Conservation (phyloP, 2,329 filamentous ascomycete genomes). For the Keithomyces neogunnii region DNA sequence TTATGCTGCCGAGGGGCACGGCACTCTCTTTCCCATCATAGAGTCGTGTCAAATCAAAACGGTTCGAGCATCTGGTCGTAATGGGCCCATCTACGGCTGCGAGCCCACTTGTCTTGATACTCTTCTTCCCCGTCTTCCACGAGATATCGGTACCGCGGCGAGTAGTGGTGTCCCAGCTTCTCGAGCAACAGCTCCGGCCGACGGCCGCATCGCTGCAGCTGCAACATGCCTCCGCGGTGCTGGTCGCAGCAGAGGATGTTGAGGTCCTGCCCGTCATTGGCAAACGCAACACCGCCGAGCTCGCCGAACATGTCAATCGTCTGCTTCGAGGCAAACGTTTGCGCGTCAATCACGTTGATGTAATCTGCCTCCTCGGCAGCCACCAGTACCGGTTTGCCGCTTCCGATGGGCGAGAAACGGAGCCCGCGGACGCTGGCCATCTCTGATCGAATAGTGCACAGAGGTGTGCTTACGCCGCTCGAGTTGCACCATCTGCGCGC, state of each 20-base stretch:
- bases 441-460: constrained; percentile 51
- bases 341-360: constrained; percentile 61
- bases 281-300: constrained; percentile 59
- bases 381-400: constrained; percentile 57
- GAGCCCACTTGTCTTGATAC: constrained; percentile 3
- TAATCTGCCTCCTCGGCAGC: constrained; percentile 70
- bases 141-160: neutral
- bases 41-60: constrained; percentile 9
- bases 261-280: constrained; percentile 59
- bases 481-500: constrained; percentile 57
- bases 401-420: constrained; percentile 63
- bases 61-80: constrained; percentile 13
- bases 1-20: too few relatives aligned
- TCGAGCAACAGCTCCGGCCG: constrained; percentile 17
- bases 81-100: constrained; percentile 4
- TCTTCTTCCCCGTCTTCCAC: constrained; percentile 5
- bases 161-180: constrained; percentile 10
- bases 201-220: constrained; percentile 42
- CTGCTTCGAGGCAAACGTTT: constrained; percentile 57
- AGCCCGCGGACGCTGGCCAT: constrained; percentile 63
- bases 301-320: constrained; percentile 68
- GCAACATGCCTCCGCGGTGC: constrained; percentile 57
- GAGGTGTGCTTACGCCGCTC: constrained; percentile 35
- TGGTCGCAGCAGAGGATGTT: constrained; percentile 59
- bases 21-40: too few relatives aligned